Conservation (phyloP, 768 basidiomycete species). For the Hysterangium stoloniferum region DNA sequence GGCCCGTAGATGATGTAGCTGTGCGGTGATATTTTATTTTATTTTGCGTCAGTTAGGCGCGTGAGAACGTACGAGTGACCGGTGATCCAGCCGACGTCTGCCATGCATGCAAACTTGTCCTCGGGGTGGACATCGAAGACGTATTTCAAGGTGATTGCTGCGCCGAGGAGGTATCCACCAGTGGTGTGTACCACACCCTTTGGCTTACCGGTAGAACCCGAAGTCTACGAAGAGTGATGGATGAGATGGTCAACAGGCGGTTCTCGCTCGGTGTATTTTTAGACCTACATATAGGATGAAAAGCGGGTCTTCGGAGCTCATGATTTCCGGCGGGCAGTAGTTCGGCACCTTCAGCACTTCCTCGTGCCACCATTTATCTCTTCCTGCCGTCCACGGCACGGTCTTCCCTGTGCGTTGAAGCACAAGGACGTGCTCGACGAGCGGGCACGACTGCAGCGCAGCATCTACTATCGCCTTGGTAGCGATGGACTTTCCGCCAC, state of each 20-base stretch:
- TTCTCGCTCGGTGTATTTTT: too few relatives aligned
- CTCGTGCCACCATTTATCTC: constrained; percentile 98
- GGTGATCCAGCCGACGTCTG: constrained; percentile 98
- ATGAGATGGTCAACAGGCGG: not conserved
- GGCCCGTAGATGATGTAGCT: constrained; percentile 95
- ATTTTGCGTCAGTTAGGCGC: not conserved
- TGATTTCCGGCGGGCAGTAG: constrained; percentile 83
- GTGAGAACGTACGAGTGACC: constrained; percentile 64
- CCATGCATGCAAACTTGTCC: constrained; percentile 96
- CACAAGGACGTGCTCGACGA: constrained; percentile 87
- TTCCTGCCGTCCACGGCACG: constrained; percentile 71
- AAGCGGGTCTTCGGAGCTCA: constrained; percentile 90
- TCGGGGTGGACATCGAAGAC: constrained; percentile 97
- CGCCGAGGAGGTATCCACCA: constrained; percentile 85
- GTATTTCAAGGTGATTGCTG: constrained; percentile 89
- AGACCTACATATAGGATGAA: constrained; percentile 94
- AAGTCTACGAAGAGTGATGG: constrained; percentile 48
- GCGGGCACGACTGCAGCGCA: constrained; percentile 76
- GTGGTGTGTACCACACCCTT: constrained; percentile 95
- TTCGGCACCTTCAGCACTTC: constrained; percentile 74
- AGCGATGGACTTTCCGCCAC: constrained; percentile 93
- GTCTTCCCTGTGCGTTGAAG: constrained; percentile 79
- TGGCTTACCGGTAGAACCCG: constrained; percentile 91
- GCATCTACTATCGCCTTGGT: constrained; percentile 92
- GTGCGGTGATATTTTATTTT: not conserved